Evolutionary conservation across 2,329 filamentous ascomycete genomes (phyloP).

Genomic region (Cladosporium colombiae): DNA sequence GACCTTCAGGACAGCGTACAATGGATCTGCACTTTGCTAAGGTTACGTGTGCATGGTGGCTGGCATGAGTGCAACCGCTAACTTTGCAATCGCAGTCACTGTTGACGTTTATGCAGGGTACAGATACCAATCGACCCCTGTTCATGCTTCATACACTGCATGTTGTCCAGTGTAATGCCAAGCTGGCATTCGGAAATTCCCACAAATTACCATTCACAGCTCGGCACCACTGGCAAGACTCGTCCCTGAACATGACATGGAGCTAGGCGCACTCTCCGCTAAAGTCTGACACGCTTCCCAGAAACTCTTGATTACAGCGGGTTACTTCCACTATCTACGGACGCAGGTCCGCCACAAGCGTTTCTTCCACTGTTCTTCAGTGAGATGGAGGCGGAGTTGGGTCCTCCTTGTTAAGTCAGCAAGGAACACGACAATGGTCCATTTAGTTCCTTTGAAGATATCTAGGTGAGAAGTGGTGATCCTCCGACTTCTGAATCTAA

Average conservation of each 20-base stretch:
- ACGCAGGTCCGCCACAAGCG: not conserved
- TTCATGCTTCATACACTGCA: not conserved
- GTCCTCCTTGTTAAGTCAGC: not conserved
- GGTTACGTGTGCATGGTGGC: not conserved
- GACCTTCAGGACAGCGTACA: not conserved
- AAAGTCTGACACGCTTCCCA: not conserved
- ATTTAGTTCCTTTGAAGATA: not conserved
- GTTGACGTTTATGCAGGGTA: no score
- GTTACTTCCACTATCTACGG: not conserved
- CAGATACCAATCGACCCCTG: not conserved
- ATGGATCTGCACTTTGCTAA: not conserved
- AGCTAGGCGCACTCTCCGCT: not conserved
- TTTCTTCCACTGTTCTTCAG: not conserved
- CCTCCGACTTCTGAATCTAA: no score
- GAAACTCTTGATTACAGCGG: not conserved
- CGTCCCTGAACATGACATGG: not conserved
- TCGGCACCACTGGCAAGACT: no score
- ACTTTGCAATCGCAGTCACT: no score
- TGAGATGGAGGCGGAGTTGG: not conserved
- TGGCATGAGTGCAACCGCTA: not conserved
- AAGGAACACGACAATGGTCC: not conserved
- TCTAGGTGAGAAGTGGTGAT: no score
- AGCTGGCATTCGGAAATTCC: not conserved
- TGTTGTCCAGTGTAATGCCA: not conserved
- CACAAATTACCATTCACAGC: not conserved